These are phyloP conservation scores for Edaphochlamys debaryana DNA, from an alignment of 139 green algal species.

Conservation along the genomic window DNA sequence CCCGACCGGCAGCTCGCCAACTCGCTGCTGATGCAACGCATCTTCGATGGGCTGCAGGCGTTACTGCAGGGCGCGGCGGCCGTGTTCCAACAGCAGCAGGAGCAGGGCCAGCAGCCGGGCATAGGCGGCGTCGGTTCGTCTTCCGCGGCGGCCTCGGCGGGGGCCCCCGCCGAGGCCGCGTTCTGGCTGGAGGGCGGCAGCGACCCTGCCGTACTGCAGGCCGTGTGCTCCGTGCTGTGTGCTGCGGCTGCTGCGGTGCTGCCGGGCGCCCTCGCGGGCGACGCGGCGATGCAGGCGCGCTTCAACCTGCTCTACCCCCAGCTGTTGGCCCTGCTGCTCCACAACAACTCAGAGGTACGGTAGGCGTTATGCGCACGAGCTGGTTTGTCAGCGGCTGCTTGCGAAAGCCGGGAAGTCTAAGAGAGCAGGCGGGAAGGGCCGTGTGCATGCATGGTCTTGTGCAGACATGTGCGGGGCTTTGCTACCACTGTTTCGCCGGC, in stretches of 20 bases:
- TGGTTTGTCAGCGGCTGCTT: no score
- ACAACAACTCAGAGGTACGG: slow-evolving; percentile 50
- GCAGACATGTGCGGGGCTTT: no score
- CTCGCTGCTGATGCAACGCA: slow-evolving; percentile 19
- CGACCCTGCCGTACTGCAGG: background rate
- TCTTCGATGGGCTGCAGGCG: slow-evolving; percentile 16
- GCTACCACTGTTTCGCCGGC: no score
- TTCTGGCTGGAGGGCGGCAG: no score
- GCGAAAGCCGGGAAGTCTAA: no score
- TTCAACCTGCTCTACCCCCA: slow-evolving; percentile 49
- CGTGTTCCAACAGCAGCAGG: slow-evolving; percentile 10
- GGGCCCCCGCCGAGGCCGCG: background rate
- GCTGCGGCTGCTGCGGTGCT: slow-evolving; percentile 48
- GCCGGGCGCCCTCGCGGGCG: slow-evolving; percentile 36
- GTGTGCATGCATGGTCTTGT: no score
- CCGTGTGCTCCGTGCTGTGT: slow-evolving; percentile 49
- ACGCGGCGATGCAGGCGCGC: slow-evolving; percentile 4
- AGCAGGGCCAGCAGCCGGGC: background rate
- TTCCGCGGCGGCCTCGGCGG: background rate
- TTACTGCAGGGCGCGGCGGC: slow-evolving; percentile 10
- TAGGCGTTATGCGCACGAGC: no score
- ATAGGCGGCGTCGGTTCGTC: background rate
- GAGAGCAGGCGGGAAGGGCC: no score
- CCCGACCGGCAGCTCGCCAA: slow-evolving; percentile 6
- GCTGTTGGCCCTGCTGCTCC: slow-evolving; percentile 55